Conservation (phyloP, 176 grass and related monocot species). For the Saccharum spontaneum region DNA sequence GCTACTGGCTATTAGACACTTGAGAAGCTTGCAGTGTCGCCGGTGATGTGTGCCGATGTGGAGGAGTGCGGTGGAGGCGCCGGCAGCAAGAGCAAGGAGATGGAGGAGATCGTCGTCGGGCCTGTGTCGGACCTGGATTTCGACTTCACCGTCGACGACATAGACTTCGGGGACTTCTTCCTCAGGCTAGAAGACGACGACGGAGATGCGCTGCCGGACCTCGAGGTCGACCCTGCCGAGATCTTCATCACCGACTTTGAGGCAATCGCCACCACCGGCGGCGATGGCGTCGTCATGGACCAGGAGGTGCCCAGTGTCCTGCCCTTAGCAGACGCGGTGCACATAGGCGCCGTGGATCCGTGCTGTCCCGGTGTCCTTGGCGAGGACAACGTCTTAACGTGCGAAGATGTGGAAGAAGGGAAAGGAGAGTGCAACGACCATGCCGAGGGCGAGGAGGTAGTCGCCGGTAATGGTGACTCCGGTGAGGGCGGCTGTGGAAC, state of each 20-base stretch:
- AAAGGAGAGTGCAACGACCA: constrained; percentile 22
- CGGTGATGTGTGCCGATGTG: constrained; percentile 27
- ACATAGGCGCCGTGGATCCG: neutral
- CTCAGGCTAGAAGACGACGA: constrained; percentile 52
- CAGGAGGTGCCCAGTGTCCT: constrained; percentile 31
- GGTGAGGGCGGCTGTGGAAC: neutral
- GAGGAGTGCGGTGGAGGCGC: neutral
- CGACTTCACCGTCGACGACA: constrained; percentile 67
- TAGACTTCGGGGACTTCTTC: constrained; percentile 92
- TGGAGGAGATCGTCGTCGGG: neutral
- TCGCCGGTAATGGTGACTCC: neutral
- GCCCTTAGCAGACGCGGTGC: neutral
- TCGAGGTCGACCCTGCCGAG: constrained; percentile 76
- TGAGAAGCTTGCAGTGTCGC: constrained; percentile 60
- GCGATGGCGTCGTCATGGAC: constrained; percentile 12
- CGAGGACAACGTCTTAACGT: neutral
- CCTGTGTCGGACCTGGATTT: constrained; percentile 42
- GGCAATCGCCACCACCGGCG: neutral
- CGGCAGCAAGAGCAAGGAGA: neutral
- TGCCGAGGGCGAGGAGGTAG: constrained; percentile 24
- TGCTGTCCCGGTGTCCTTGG: neutral
- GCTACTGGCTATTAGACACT: neutral
- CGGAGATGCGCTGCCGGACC: constrained; percentile 63
- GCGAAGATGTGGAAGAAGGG: constrained; percentile 23
- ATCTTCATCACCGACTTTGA: constrained; percentile 65